A percentile compares a stretch with the other conserved stretches of the same genome.
Conservation (phyloP, 2,329 filamentous ascomycete genomes). For the Ophiostoma pallidulum region DNA sequence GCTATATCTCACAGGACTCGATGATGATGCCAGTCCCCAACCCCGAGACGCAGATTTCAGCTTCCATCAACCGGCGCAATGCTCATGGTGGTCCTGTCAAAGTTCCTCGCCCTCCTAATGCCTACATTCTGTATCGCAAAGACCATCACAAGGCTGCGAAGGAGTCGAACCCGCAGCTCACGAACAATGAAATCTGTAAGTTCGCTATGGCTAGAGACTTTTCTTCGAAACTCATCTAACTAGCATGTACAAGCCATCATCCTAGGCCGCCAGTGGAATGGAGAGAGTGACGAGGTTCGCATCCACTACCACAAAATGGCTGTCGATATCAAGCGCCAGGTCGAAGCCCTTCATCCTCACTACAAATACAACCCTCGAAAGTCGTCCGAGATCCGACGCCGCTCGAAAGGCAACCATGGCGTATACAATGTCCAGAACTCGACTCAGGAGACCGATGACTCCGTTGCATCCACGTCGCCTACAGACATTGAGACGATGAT, state of each 20-base stretch:
- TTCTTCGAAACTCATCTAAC: conserved; percentile 8
- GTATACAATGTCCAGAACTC: conserved; percentile 4
- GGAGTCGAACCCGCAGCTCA: conserved; percentile 25
- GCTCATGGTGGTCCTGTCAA: conserved; percentile 3
- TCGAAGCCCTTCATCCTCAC: conserved; percentile 25
- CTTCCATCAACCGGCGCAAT: not conserved
- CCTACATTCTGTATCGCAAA: conserved; percentile 34
- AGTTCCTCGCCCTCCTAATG: conserved; percentile 32
- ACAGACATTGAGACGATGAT: not conserved
- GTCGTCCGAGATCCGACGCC: conserved; percentile 16
- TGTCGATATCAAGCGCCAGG: conserved; percentile 23
- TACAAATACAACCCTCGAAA: conserved; percentile 33
- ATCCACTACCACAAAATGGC: conserved; percentile 25
- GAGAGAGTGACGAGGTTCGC: conserved; percentile 23
- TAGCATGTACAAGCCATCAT: conserved; percentile 25
- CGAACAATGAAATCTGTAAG: conserved; percentile 36
- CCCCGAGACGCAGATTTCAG: not conserved
- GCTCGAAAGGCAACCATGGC: conserved; percentile 3
- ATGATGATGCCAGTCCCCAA: not conserved
- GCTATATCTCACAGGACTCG: not conserved
- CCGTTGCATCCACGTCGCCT: not conserved
- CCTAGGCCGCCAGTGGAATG: conserved; percentile 28
- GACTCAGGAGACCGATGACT: not conserved
- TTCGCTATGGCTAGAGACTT: conserved; percentile 3
- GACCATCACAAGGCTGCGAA: conserved; percentile 29